A percentile compares a stretch with the other conserved stretches of the same genome.
phyloP scores from a whole-genome alignment of 116 monocot genomes.

The Phalaenopsis hybrid region DNA sequence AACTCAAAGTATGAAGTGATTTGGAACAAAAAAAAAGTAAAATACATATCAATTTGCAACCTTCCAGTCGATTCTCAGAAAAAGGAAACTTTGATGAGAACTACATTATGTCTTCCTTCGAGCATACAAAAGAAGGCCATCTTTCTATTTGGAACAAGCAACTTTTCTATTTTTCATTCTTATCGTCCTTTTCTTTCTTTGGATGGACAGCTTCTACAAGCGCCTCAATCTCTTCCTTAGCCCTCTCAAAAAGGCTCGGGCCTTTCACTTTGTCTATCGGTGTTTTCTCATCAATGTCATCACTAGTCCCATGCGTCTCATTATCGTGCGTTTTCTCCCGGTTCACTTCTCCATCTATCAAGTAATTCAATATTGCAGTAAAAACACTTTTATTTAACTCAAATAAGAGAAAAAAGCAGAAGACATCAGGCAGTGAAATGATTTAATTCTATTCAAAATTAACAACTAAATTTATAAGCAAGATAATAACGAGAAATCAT shows the following conservation, averaged over 20 bases:
- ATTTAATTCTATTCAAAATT: too few species aligned
- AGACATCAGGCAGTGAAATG: too few species aligned
- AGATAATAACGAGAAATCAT: too few species aligned
- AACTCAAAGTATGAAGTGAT: too few species aligned
- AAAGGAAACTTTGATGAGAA: too few species aligned
- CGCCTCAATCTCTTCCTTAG: conserved; percentile 41
- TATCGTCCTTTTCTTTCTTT: neutral
- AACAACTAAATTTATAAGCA: too few species aligned
- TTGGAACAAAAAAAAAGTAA: too few species aligned
- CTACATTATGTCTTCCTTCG: too few species aligned
- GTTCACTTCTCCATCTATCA: neutral
- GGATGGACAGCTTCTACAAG: conserved; percentile 13
- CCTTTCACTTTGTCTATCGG: conserved; percentile 22
- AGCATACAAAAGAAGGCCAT: neutral
- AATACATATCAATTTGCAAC: too few species aligned
- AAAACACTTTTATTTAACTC: too few species aligned
- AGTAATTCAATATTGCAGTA: neutral
- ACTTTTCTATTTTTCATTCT: neutral
- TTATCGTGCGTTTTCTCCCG: neutral
- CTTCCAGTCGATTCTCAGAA: too few species aligned
- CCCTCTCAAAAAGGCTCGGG: conserved; percentile 25
- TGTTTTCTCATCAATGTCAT: conserved; percentile 28
- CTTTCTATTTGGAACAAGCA: neutral
- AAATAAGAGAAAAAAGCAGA: too few species aligned
- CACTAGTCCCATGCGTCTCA: conserved; percentile 10